Evolutionary conservation across 2,329 filamentous ascomycete genomes (phyloP), one percentile per base, ranked within the genome.

Genomic region (Diaporthe longicolla): DNA sequence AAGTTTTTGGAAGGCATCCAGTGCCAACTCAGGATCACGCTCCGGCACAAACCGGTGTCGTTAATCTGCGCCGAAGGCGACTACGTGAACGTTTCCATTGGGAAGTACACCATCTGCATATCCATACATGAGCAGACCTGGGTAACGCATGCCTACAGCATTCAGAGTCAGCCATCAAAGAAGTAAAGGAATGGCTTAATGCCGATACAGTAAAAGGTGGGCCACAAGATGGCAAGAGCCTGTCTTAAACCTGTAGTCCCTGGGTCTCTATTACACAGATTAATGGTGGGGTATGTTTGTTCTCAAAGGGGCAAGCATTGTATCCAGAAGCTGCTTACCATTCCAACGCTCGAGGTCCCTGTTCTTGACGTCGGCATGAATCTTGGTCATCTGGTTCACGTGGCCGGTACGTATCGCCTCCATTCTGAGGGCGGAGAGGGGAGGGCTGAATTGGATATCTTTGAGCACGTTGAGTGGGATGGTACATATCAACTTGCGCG

Each of bases 381-480:
- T 50, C 45, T 50, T 50, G 45, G 45, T 50, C 45, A 50, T 50
- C 45, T 50, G 45, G n/a, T 50, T 50, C 19, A 50, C 45, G 45
- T 50, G 45, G 45, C 45, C 45, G 17, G 9, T 21, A 10, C 45
- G 17, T 5, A 50, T 50, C 9, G 45, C 45, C 45, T 50, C 45
- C 45, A 24, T 21, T 21, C 45, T 19, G 5, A 50, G 45, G 21
- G 19, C 17, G 19, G 45, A 50, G 21, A 50, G 45, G 45, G 45
- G 45, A 19, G 45, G 45, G 45, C 19, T 50, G 45, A 50, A 50
- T 8, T 50, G 17, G 45, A 50, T 21, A 50, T 50, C 45, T 21
- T 50, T 50, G 45, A 50, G 45, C 19, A 50, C 45, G 21, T 50
- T 50, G n/a, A 50, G 45, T 21, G 45, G 45, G n/a, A 50, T 50